Conservation (phyloP, 495 filamentous ascomycete species). For the Mytilinidion resinicola region DNA sequence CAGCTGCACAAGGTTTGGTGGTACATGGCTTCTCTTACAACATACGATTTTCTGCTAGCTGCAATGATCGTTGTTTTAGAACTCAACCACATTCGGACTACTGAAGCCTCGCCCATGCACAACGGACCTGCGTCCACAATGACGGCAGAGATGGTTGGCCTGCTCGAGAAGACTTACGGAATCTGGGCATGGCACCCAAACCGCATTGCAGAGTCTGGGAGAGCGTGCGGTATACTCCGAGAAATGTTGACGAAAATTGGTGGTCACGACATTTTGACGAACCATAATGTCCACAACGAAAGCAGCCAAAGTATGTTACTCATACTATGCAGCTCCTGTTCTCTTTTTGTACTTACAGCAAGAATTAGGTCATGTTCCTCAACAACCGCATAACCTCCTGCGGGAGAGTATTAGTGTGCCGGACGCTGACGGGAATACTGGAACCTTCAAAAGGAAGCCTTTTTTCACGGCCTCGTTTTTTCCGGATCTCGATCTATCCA, state of each 20-base stretch:
- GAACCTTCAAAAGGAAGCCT: too few relatives aligned
- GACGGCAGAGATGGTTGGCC: conserved; percentile 8
- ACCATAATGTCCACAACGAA: background rate
- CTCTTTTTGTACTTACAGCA: background rate
- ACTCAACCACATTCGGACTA: conserved; percentile 27
- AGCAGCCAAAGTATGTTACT: background rate
- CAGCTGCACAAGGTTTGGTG: conserved; percentile 42
- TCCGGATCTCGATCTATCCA: background rate
- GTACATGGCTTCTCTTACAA: conserved; percentile 42
- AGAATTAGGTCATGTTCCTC: too few relatives aligned
- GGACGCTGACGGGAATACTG: too few relatives aligned
- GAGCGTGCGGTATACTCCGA: conserved; percentile 16
- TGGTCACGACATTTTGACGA: background rate
- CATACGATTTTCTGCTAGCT: conserved; percentile 46
- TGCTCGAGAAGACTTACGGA: conserved; percentile 14
- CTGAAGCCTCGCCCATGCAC: background rate
- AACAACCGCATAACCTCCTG: too few relatives aligned
- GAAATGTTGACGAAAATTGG: conserved; percentile 23
- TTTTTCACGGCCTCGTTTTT: too few relatives aligned
- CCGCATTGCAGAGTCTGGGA: conserved; percentile 15
- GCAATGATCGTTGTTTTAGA: conserved; percentile 50
- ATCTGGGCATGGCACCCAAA: conserved; percentile 21
- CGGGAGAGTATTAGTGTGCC: too few relatives aligned
- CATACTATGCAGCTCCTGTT: background rate
- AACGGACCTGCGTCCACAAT: background rate